Conservation (phyloP, 768 basidiomycete species). For the Leccinum ochraceum region DNA sequence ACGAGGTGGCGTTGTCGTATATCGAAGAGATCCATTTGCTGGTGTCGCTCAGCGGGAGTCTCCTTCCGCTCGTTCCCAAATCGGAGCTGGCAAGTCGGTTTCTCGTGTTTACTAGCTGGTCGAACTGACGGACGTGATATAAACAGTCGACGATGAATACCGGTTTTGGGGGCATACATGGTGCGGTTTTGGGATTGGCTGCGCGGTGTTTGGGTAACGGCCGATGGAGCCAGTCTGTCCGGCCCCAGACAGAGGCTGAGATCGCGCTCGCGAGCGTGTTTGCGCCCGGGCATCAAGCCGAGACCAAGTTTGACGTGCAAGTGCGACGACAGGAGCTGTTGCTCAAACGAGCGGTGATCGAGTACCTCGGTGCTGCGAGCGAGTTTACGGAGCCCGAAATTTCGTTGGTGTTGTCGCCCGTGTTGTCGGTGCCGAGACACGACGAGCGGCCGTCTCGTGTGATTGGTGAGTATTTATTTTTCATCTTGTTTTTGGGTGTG, state of each 20-base stretch:
- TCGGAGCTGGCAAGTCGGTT: constrained; percentile 67
- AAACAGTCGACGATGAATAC: constrained; percentile 55
- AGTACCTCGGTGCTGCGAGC: constrained; percentile 70
- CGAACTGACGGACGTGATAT: constrained; percentile 1
- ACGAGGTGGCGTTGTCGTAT: constrained; percentile 59
- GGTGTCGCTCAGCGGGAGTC: constrained; percentile 65
- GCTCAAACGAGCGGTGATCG: constrained; percentile 60
- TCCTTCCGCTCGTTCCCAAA: constrained; percentile 71
- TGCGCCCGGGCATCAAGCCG: constrained; percentile 54
- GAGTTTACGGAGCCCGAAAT: constrained; percentile 82
- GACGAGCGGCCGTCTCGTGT: constrained; percentile 61
- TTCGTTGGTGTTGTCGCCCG: constrained; percentile 67
- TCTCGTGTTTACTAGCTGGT: not conserved
- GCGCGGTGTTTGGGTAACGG: constrained; percentile 66
- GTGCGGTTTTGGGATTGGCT: constrained; percentile 72
- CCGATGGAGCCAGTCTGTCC: constrained; percentile 56
- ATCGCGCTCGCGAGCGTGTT: constrained; percentile 50
- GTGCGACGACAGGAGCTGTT: constrained; percentile 57
- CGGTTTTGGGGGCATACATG: constrained; percentile 85
- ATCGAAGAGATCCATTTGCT: constrained; percentile 83
- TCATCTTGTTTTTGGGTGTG: not conserved
- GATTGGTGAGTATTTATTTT: constrained; percentile 45
- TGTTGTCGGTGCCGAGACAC: constrained; percentile 55
- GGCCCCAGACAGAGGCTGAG: constrained; percentile 69
- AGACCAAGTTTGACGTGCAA: constrained; percentile 59